A percentile compares a stretch with the other conserved stretches of the same genome.
Conservation (phyloP, 1,139 yeast species). For the Candida sp. region DNA sequence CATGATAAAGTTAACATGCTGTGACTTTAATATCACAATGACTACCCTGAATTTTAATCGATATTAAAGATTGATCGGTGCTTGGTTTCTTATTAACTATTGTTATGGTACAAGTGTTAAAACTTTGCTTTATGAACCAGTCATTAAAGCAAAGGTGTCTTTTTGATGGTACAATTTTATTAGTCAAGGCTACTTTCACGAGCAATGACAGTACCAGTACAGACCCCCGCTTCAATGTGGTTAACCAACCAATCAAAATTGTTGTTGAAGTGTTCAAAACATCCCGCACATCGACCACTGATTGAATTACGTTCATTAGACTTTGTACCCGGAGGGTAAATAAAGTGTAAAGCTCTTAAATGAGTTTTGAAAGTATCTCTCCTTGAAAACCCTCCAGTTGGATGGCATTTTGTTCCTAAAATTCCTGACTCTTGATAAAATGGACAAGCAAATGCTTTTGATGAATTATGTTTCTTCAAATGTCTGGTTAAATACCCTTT, state of each 20-base stretch:
- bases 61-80: too few relatives aligned
- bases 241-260: conserved; percentile 48
- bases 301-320: conserved; percentile 39
- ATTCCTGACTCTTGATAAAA: conserved; percentile 40
- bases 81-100: too few relatives aligned
- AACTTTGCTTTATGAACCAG: background rate
- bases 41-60: too few relatives aligned
- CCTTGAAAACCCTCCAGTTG: conserved; percentile 57
- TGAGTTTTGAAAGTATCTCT: conserved; percentile 59
- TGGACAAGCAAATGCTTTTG: conserved; percentile 55
- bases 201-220: conserved; percentile 36
- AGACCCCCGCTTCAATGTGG: conserved; percentile 46
- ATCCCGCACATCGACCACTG: conserved; percentile 57
- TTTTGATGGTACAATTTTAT: too few relatives aligned
- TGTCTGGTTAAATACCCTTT: conserved; percentile 57
- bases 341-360: conserved; percentile 54
- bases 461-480: conserved; percentile 46
- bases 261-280: conserved; percentile 46
- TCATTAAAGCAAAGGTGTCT: background rate
- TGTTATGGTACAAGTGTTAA: too few relatives aligned
- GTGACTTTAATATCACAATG: too few relatives aligned
- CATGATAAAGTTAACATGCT: too few relatives aligned
- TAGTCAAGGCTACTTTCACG: background rate
- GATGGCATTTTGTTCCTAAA: conserved; percentile 50
- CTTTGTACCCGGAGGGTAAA: conserved; percentile 57